Percentiles rank a stretch among this genome's conserved stretches.
Evolutionary conservation across 2,329 filamentous ascomycete genomes (phyloP).

Genomic region (Aspergillus intermedius): DNA sequence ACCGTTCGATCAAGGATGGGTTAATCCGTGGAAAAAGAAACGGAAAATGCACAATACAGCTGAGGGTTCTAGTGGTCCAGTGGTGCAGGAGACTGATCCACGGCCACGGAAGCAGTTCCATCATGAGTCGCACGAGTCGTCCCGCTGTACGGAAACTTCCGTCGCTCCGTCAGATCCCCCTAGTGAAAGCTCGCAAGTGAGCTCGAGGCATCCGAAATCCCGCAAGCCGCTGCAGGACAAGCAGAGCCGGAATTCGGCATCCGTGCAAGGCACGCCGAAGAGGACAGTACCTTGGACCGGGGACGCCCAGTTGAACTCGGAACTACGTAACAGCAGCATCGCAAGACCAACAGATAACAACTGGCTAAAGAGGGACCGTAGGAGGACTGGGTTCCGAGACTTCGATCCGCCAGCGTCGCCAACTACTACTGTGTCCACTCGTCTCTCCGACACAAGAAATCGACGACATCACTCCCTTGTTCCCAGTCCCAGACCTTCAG

Average conservation of each 20-base stretch:
- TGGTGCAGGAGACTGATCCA: slow-evolving; percentile 24
- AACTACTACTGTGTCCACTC: slow-evolving; percentile 18
- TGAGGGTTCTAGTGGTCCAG: slow-evolving; percentile 10
- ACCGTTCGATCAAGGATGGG: slow-evolving; percentile 40
- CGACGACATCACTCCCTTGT: neutral
- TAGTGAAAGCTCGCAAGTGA: neutral
- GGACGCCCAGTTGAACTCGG: neutral
- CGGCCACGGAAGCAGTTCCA: slow-evolving; percentile 15
- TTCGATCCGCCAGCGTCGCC: slow-evolving; percentile 33
- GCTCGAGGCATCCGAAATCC: neutral
- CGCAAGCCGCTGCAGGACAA: neutral
- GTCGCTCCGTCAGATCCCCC: neutral
- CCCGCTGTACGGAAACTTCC: neutral
- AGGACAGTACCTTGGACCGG: slow-evolving; percentile 1
- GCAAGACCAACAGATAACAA: slow-evolving; percentile 5
- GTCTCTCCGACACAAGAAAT: slow-evolving; percentile 11
- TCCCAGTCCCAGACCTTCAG: neutral
- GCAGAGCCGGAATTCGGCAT: slow-evolving; percentile 1
- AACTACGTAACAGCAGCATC: neutral
- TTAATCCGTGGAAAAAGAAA: slow-evolving; percentile 40
- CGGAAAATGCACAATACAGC: slow-evolving; percentile 7
- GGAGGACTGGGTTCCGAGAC: slow-evolving; percentile 20
- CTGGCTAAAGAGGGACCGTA: slow-evolving; percentile 28
- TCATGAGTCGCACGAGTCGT: slow-evolving; percentile 5
- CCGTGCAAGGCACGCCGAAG: slow-evolving; percentile 4